Percentiles rank a stretch among this genome's conserved stretches.
phyloP scores from a whole-genome alignment of 129 eudicot species.

The Saussurea involucrata region DNA sequence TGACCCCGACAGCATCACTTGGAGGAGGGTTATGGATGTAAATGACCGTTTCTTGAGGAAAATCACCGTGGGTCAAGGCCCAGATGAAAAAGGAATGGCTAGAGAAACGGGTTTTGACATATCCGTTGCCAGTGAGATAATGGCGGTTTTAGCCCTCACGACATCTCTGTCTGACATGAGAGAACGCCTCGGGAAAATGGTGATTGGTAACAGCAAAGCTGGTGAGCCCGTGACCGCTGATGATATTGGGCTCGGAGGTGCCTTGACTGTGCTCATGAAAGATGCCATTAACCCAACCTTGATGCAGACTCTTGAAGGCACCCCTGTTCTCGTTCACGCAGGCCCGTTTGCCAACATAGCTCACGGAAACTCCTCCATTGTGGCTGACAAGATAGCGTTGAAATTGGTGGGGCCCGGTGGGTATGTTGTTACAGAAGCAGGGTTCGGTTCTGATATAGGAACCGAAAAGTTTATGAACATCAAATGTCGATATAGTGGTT shows the following conservation, averaged over 20 bases:
- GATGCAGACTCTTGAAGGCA: conserved; percentile 99
- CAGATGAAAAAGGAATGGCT: conserved; percentile 93
- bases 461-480: conserved; percentile 97
- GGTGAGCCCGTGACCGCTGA: conserved; percentile 97
- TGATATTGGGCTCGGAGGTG: conserved; percentile 96
- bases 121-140: conserved; percentile 97
- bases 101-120: conserved; percentile 96
- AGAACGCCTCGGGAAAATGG: conserved; percentile 97
- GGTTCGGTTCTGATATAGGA: conserved; percentile 97
- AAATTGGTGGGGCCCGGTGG: conserved; percentile 96
- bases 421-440: conserved; percentile 95
- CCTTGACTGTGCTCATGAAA: conserved; percentile 90
- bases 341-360: conserved; percentile 99
- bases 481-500: conserved; percentile 89
- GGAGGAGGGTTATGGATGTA: conserved; percentile 98
- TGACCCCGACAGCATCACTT: conserved; percentile 80
- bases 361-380: conserved; percentile 92
- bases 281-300: conserved; percentile 98
- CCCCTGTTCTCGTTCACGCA: conserved; percentile 95
- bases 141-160: conserved; percentile 97
- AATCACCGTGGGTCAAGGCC: conserved; percentile 91
- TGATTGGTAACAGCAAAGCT: conserved; percentile 77
- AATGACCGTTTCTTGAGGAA: conserved; percentile 92
- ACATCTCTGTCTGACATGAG: conserved; percentile 94
- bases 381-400: conserved; percentile 89